Base-by-base conservation (phyloP, 192 early-diverging fungal species). In the Coemansia reversa region DNA sequence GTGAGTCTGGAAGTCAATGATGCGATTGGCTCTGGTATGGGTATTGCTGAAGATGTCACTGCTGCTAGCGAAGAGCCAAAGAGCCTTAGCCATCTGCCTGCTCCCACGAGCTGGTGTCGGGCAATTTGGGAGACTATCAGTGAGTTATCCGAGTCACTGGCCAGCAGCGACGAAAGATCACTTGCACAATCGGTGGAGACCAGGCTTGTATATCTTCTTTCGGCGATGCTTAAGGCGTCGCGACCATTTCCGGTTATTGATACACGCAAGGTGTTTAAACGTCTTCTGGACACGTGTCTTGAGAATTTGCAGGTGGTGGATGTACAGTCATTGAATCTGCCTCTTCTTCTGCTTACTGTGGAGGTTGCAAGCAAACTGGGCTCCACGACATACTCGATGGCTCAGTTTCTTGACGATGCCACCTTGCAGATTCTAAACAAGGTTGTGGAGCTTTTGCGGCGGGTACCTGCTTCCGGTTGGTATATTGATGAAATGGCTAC, bases 41-140 rank as follows among this genome's bases (percentile, higher is more conserved):
- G 42, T 14, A 30, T 30, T 6, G 51, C 28, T 5, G 47, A 60
- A 3, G 65, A 51, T 9, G 32, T 23, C 22, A 30, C 30, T 29
- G 53, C 60, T n/a, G 62, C 58, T 7, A 55, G 45, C 23, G 73
- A 75, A 27, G 73, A 75, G 55, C 73, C 73, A 30, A 59, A 65
- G 20, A 35, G 45, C 27, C 63, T 76, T n/a, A 54, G 55, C 14
- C 74, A 68, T 11, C 56, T 76, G 42, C 68, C 74, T 11, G 74
- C 74, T 16, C 64, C 47, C 20, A 66, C 74, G 5, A 76, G 74
- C 60, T 76, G 74, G 74, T 70, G 67, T 47, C 74, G 74, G 20
- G 74, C 67, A 7, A 59, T 76, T 11, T 76, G 74, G 74, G 74
- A 76, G 45, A 57, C 33, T 19, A 55, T 70, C 9, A 18, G 55